Percentiles rank a stretch among this genome's conserved stretches.
phyloP scores from a whole-genome alignment of 345 rosid genomes.

The Hibiscus trionum region DNA sequence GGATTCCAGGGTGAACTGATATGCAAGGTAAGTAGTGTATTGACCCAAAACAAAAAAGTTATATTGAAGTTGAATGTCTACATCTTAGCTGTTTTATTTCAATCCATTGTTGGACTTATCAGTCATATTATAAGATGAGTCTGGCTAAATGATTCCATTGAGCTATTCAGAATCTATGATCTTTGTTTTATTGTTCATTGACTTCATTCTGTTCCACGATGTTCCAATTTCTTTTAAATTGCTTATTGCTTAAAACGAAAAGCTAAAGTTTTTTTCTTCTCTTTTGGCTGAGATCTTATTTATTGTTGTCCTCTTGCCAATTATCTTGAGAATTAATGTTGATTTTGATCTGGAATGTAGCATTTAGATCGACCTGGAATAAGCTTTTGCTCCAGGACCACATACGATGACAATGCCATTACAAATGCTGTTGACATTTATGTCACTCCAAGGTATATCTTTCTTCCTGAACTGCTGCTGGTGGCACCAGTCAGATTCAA shows the following conservation, averaged over 20 bases:
- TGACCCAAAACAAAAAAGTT: not conserved
- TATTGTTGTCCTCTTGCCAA: not conserved
- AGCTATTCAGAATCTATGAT: not conserved
- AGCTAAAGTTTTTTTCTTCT: not conserved
- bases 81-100: not conserved
- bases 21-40: constrained; percentile 46
- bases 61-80: not conserved
- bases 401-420: constrained; percentile 82
- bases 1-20: constrained; percentile 82
- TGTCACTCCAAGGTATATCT: constrained; percentile 44
- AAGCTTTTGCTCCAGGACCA: constrained; percentile 78
- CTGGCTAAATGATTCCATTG: not conserved
- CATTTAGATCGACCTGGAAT: constrained; percentile 79
- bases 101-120: not conserved
- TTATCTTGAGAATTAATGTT: constrained; percentile 1
- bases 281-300: not conserved
- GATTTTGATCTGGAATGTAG: constrained; percentile 27
- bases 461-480: constrained; percentile 10
- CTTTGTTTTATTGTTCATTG: not conserved
- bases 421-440: constrained; percentile 89
- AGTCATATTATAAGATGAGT: not conserved
- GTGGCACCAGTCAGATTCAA: not conserved
- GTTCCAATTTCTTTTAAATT: not conserved
- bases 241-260: not conserved
- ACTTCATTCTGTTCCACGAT: not conserved